Evolutionary conservation across 768 basidiomycete species (phyloP).

Genomic region (Naganishia vaughanmartiniae): DNA sequence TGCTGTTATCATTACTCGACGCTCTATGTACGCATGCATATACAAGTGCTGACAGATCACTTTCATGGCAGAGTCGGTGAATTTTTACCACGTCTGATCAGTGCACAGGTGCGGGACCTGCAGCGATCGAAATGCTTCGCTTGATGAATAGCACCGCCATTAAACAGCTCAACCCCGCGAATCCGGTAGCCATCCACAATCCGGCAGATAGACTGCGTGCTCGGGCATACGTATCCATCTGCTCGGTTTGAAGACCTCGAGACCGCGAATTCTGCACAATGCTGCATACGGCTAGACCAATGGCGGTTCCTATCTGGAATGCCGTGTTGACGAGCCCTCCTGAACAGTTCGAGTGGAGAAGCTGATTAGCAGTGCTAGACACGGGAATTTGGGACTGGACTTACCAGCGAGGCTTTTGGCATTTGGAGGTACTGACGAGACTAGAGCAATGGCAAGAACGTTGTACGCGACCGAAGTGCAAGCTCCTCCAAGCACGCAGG

Average conservation of each 20-base stretch:
- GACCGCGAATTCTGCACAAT: neutral
- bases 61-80: neutral
- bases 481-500: neutral
- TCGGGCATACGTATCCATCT: neutral
- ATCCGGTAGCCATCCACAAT: slow-evolving; percentile 9
- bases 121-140: slow-evolving; percentile 10
- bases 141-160: slow-evolving; percentile 3
- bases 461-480: neutral
- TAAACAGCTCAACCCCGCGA: slow-evolving; percentile 4
- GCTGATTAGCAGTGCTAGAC: no score
- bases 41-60: no score
- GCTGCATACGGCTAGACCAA: slow-evolving; percentile 2
- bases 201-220: slow-evolving; percentile 1
- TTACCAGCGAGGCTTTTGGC: neutral
- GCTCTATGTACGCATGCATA: no score
- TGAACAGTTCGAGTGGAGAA: neutral
- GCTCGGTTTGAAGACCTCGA: neutral
- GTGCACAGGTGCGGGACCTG: neutral
- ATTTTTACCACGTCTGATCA: neutral
- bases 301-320: neutral
- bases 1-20: no score
- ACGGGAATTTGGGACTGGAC: neutral
- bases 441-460: neutral
- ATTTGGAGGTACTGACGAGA: neutral
- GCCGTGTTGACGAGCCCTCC: slow-evolving; percentile 1